Conservation (phyloP, 169 alveolate species). For the Toxoplasma gondii region DNA sequence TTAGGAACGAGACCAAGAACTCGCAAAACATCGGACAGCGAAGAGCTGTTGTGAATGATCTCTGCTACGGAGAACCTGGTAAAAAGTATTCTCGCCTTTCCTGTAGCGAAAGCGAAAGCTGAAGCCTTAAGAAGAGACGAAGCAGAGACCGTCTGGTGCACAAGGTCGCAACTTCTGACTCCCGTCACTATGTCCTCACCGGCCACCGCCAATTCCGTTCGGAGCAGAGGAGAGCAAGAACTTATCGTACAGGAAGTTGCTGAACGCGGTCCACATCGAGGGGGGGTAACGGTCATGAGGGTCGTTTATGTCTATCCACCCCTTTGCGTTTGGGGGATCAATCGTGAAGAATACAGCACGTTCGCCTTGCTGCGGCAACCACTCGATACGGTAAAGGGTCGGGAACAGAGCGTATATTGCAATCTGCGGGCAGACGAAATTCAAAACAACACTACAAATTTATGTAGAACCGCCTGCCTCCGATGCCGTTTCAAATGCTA, state of each 20-base stretch:
- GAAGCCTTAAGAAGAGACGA: no score
- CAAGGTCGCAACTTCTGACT: no score
- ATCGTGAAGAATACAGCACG: not conserved
- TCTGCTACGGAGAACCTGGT: no score
- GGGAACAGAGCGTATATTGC: not conserved
- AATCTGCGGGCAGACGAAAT: not conserved
- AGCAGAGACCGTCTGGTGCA: no score
- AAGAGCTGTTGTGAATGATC: no score
- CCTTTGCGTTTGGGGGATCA: conserved; percentile 39
- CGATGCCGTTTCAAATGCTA: no score
- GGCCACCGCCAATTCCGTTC: conserved; percentile 43
- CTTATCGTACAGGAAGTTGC: not conserved
- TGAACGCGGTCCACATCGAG: conserved; percentile 28
- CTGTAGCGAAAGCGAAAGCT: no score
- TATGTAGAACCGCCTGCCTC: no score
- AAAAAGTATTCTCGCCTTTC: no score
- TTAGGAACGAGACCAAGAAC: no score
- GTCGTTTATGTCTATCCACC: conserved; percentile 50
- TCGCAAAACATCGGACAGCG: no score
- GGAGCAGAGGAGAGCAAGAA: not conserved
- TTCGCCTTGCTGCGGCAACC: conserved; percentile 3
- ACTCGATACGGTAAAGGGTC: conserved; percentile 22
- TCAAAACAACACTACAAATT: not conserved
- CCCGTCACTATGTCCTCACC: not conserved
- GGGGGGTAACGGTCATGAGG: conserved; percentile 45